A percentile compares a stretch with the other conserved stretches of the same genome.
Evolutionary conservation across 2,329 filamentous ascomycete genomes (phyloP).

Genomic region (Tolypocladium ophioglossoides): DNA sequence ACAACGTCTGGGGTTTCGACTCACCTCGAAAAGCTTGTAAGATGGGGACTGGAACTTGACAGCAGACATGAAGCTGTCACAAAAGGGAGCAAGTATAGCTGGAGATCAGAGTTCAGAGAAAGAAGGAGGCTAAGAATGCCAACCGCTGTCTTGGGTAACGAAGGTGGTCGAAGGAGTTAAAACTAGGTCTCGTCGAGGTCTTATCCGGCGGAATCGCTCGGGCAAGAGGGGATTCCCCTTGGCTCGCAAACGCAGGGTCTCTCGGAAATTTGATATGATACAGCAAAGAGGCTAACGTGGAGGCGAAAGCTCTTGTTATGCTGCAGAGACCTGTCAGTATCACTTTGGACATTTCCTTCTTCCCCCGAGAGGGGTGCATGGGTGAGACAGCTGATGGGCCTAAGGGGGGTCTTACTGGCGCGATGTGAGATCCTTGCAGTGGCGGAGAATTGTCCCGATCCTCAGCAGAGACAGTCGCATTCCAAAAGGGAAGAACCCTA

Average conservation of each 20-base stretch:
- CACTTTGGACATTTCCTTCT: conserved; percentile 23
- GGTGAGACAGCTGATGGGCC: conserved; percentile 23
- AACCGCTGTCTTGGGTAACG: conserved; percentile 27
- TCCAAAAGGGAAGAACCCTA: conserved; percentile 21
- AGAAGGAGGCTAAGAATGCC: conserved; percentile 21
- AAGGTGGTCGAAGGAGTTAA: conserved; percentile 19
- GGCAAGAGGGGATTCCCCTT: conserved; percentile 18
- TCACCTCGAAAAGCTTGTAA: conserved; percentile 51
- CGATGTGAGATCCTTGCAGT: conserved; percentile 19
- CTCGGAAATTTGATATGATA: conserved; percentile 29
- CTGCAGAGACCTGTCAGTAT: conserved; percentile 19
- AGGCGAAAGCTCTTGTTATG: conserved; percentile 20
- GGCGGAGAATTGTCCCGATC: conserved; percentile 22
- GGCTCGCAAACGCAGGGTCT: conserved; percentile 14
- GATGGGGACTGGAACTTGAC: conserved; percentile 43
- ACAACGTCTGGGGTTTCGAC: conserved; percentile 27
- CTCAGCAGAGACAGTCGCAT: conserved; percentile 26
- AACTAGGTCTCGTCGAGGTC: conserved; percentile 27
- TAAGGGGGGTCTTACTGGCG: conserved; percentile 21
- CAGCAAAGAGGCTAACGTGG: conserved; percentile 18
- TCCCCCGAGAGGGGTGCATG: conserved; percentile 18
- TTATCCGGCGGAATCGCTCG: conserved; percentile 21
- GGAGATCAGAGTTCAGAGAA: conserved; percentile 23
- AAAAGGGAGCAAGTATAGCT: conserved; percentile 16
- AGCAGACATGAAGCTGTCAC: conserved; percentile 46